Evolutionary conservation across 2,329 filamentous ascomycete genomes (phyloP).

Genomic region (Grosmannia clavigera): DNA sequence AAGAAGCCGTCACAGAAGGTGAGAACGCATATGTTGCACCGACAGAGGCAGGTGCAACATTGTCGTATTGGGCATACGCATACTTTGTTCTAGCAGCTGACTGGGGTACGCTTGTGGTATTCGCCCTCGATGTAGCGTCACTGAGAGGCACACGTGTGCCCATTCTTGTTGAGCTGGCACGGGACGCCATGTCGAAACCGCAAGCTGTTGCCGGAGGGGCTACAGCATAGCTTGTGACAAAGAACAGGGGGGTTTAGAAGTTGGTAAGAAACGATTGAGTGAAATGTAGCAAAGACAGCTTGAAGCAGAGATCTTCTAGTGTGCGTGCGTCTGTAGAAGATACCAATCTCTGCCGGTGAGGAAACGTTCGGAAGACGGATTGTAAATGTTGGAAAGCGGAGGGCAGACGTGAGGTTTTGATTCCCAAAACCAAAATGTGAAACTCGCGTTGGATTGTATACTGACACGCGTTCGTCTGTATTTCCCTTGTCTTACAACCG

Average conservation of each 20-base stretch:
- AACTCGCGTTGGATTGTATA: neutral
- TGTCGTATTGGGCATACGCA: neutral
- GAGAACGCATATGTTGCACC: neutral
- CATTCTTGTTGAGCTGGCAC: constrained; percentile 7
- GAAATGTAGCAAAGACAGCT: neutral
- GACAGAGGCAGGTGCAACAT: neutral
- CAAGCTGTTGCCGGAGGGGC: neutral
- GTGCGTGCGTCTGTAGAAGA: neutral
- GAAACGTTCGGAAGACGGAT: neutral
- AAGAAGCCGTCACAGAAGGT: neutral
- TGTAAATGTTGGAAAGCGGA: neutral
- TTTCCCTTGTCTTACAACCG: neutral
- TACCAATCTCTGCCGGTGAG: neutral
- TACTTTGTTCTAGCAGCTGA: neutral
- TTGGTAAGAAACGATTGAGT: neutral
- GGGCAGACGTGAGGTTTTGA: neutral
- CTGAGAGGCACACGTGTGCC: constrained; percentile 17
- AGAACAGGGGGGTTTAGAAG: neutral
- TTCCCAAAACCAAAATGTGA: neutral
- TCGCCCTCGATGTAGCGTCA: constrained; percentile 18
- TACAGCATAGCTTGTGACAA: constrained; percentile 5
- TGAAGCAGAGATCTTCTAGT: neutral
- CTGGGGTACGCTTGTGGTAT: constrained; percentile 12
- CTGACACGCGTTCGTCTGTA: neutral
- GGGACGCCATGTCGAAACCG: constrained; percentile 15